phyloP scores from a whole-genome alignment of 2,329 filamentous ascomycete genomes.

The Phaeosphaeriaceae sp. region DNA sequence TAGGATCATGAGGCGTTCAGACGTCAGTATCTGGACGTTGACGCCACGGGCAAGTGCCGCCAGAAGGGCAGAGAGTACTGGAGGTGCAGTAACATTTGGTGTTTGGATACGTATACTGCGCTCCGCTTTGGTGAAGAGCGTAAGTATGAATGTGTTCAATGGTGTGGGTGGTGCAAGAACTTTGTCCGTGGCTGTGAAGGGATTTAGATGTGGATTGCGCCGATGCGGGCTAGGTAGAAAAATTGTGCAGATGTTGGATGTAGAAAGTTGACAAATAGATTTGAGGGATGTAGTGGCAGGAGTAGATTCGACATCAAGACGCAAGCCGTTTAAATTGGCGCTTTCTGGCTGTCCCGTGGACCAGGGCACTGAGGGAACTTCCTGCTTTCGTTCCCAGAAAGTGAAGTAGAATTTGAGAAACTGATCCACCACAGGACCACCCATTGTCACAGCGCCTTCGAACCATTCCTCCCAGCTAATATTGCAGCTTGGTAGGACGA shows the following conservation, averaged over 20 bases:
- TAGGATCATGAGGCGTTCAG: slow-evolving; percentile 72
- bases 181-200: slow-evolving; percentile 33
- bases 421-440: slow-evolving; percentile 65
- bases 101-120: slow-evolving; percentile 72
- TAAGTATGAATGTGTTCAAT: slow-evolving; percentile 69
- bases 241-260: slow-evolving; percentile 57
- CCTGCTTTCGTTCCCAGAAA: slow-evolving; percentile 65
- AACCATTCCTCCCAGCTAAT: slow-evolving; percentile 90
- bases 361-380: slow-evolving; percentile 8
- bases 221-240: slow-evolving; percentile 78
- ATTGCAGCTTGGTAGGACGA: slow-evolving; percentile 80
- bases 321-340: too few relatives aligned
- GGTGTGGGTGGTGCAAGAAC: slow-evolving; percentile 70
- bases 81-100: slow-evolving; percentile 75
- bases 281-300: slow-evolving; percentile 5
- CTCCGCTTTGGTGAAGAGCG: slow-evolving; percentile 64
- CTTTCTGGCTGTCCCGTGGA: not conserved
- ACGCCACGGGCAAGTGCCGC: slow-evolving; percentile 70
- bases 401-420: slow-evolving; percentile 70
- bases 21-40: slow-evolving; percentile 71
- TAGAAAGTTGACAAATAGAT: slow-evolving; percentile 6
- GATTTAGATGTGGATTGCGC: slow-evolving; percentile 68
- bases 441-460: slow-evolving; percentile 74
- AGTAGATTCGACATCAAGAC: not conserved
- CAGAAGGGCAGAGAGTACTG: slow-evolving; percentile 67